Base-by-base conservation (phyloP, 768 basidiomycete species). In the Trametes coccinea region DNA sequence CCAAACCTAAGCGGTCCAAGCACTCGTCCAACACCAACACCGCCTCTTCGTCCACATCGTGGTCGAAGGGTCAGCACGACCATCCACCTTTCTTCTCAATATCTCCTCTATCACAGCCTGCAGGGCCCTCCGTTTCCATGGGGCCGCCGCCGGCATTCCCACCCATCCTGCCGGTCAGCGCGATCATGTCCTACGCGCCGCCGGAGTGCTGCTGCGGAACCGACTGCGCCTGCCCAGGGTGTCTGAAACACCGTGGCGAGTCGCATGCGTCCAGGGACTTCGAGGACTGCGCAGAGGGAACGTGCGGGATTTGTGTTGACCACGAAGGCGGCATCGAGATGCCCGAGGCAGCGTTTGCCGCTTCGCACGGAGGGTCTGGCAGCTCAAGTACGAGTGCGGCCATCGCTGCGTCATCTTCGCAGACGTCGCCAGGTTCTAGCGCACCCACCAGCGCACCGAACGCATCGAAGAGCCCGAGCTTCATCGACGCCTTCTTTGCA, bases 161-260 rank as follows among this genome's bases (percentile, higher is more conserved):
- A 27, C 71, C 74, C 13, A 86, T 90, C 72, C 86, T 87, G 13
- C 80, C 88, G 1, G 80, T 88, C 68, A 84, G 80, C 66, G 75
- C 78, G 45, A 79, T 87, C 46, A 75, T 77, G 22, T 85, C 86
- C 4, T 71, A 87, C 11, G 86, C 87, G 2, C 86, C 84, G 13
- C 81, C 88, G 2, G 88, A 86, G 2, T 92, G 90, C 69, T 88
- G 85, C 7, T 91, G 90, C 68, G 89, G 89, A 33, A 71, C 83
- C 45, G 74, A 76, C 43, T 92, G 90, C 68, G 80, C 80, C 13
- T 92, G 90, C 72, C 89, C 89, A 0, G 89, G 89, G 37, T 92
- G 90, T 69, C 71, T 82, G 9, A 80, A 88, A 66, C 90, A 92
- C 68, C 85, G 88, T n/a, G 83, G 84, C 1, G 59, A 72, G 16